Evolutionary conservation across 2,329 filamentous ascomycete species (phyloP), one percentile per base, ranked within the genome.

Genomic region (Fusarium sp.): DNA sequence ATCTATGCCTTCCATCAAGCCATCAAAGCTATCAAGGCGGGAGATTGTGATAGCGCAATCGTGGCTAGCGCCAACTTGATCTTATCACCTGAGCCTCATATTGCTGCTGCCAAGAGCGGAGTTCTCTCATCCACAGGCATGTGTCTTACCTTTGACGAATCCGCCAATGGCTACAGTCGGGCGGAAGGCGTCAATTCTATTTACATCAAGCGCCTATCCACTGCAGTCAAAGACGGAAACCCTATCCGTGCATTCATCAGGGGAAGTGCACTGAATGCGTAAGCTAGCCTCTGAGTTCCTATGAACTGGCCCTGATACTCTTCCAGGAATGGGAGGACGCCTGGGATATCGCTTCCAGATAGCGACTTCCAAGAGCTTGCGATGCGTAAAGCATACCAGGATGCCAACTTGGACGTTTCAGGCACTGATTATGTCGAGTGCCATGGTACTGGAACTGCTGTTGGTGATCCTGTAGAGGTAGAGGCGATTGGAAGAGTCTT

Each of bases 281-380:
- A 49, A 49, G 46, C 19, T 3, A 14, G 4, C 6, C 21, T 3
- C 29, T 10, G 1, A 10, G 12, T 0, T 7, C 7, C 0, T 23
- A 14, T 7, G 10, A 5, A 1, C 10, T 0, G 1, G 33, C 3
- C 0, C n/a, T 49, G 8, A 49, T 2, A 23, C 29, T 10, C n/a
- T 14, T 2, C 0, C 3, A 49, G 46, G 7, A 49, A 49, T 6
- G 46, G 46, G 16, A 49, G 29, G 5, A 49, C 46, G 4, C 29
- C 46, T 3, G 46, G 46, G 10, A 49, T 49, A 23, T 49, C 46
- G 3, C 46, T 49, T 7, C 46, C 46, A 19, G 46, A 33, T 14
- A 49, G 29, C 5, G 16, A 33, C 10, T 49, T 49, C 15, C 46
- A 49, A 23, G 46, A 49, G 11, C 16, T 49, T 7, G 29, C 46